phyloP scores from a whole-genome alignment of 192 early-diverging fungal species.

The Gaertneriomyces semiglobifer region DNA sequence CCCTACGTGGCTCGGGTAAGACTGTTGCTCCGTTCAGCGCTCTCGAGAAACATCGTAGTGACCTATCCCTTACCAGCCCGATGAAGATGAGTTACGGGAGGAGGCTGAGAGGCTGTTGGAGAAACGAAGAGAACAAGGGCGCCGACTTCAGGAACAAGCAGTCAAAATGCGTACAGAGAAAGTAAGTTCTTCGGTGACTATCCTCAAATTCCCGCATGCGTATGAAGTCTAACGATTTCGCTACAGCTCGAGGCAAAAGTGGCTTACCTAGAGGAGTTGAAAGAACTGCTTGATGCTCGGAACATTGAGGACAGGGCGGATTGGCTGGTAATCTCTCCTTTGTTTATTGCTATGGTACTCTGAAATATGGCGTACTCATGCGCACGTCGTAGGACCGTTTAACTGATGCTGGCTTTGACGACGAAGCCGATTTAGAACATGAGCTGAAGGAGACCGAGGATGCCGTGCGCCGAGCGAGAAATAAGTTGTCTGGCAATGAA shows the following conservation, averaged over 20 bases:
- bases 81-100: conserved; percentile 24
- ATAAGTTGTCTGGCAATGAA: conserved; percentile 78
- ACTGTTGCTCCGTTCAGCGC: not conserved
- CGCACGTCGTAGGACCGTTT: conserved; percentile 26
- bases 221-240: not conserved
- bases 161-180: conserved; percentile 80
- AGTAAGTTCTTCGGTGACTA: conserved; percentile 35
- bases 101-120: conserved; percentile 18
- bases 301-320: not conserved
- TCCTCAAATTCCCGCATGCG: not conserved
- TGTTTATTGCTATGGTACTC: not conserved
- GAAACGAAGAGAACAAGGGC: conserved; percentile 40
- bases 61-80: conserved; percentile 5
- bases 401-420: conserved; percentile 57
- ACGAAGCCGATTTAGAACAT: conserved; percentile 70
- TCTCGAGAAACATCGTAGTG: not conserved
- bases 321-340: conserved; percentile 16
- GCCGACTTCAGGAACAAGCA: conserved; percentile 74
- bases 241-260: conserved; percentile 60
- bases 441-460: conserved; percentile 67
- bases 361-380: not conserved
- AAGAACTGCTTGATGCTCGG: conserved; percentile 26
- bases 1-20: conserved; percentile 45
- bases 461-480: conserved; percentile 66
- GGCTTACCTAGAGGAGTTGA: conserved; percentile 62